phyloP scores from a whole-genome alignment of 1,284 basidiomycete genomes.

The Cystobasidiaceae sp. region DNA sequence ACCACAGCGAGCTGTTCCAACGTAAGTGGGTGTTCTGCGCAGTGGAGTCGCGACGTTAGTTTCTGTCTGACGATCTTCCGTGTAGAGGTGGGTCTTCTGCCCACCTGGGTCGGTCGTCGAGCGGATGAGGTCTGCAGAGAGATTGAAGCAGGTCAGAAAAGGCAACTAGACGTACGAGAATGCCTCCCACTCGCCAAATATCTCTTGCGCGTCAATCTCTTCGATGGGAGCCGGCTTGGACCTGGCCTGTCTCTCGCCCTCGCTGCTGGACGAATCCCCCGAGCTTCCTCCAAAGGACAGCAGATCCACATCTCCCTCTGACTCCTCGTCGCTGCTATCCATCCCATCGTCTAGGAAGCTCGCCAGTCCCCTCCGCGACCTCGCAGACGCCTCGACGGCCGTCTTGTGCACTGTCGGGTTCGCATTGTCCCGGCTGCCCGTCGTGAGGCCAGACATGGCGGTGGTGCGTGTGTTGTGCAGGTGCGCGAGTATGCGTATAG shows the following conservation, averaged over 20 bases:
- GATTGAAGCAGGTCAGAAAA: too few relatives aligned
- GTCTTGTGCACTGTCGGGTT: slow-evolving; percentile 39
- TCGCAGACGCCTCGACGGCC: background rate
- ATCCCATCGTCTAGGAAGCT: slow-evolving; percentile 35
- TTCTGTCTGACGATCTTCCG: too few relatives aligned
- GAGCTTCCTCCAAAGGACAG: background rate
- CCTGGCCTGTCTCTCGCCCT: slow-evolving; percentile 1
- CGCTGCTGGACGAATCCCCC: slow-evolving; percentile 1
- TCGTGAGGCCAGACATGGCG: slow-evolving; percentile 30
- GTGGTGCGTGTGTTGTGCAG: too few relatives aligned
- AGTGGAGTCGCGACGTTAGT: too few relatives aligned
- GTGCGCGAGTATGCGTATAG: too few relatives aligned
- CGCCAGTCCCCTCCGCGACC: slow-evolving; percentile 21
- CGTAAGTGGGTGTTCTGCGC: slow-evolving; percentile 92
- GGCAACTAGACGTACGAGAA: too few relatives aligned
- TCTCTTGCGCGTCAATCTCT: slow-evolving; percentile 61
- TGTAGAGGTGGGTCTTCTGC: too few relatives aligned
- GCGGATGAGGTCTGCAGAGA: slow-evolving; percentile 63
- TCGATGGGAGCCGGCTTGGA: too few relatives aligned
- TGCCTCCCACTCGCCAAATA: slow-evolving; percentile 57
- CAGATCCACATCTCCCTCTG: background rate
- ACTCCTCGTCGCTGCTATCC: slow-evolving; percentile 10
- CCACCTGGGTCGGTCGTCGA: slow-evolving; percentile 91
- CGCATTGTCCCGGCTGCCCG: slow-evolving; percentile 38
- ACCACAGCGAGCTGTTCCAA: slow-evolving; percentile 96